phyloP scores from a whole-genome alignment of 768 basidiomycete genomes.

The Russula earlei region DNA sequence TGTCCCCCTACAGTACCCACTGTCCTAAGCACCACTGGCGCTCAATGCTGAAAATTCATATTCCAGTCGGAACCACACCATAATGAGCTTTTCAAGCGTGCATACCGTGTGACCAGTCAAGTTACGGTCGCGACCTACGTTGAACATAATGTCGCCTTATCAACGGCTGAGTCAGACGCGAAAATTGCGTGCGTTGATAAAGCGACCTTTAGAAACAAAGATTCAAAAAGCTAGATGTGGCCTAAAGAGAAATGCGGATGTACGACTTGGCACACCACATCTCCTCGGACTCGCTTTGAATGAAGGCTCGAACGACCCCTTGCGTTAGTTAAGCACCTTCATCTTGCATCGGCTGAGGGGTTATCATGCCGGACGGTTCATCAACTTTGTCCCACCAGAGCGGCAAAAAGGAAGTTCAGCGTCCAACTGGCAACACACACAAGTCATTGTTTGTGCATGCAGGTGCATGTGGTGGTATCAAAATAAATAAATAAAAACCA shows the following conservation, averaged over 20 bases:
- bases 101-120: neutral
- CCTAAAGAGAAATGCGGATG: neutral
- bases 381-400: neutral
- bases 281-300: neutral
- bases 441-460: too few species aligned
- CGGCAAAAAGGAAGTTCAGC: neutral
- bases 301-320: neutral
- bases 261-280: neutral
- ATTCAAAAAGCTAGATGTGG: neutral
- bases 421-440: too few species aligned
- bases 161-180: neutral
- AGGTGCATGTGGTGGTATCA: too few species aligned
- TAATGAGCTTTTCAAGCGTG: neutral
- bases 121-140: neutral
- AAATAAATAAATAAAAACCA: too few species aligned
- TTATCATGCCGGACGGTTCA: neutral
- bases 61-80: too few species aligned
- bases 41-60: neutral
- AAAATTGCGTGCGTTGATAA: neutral
- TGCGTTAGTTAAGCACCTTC: too few species aligned
- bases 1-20: neutral
- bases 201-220: neutral
- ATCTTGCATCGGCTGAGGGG: too few species aligned
- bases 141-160: neutral
- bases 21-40: neutral